Percentiles rank a stretch among this genome's conserved stretches.
phyloP scores from a whole-genome alignment of 345 rosid genomes.

The Cardamine occulta region DNA sequence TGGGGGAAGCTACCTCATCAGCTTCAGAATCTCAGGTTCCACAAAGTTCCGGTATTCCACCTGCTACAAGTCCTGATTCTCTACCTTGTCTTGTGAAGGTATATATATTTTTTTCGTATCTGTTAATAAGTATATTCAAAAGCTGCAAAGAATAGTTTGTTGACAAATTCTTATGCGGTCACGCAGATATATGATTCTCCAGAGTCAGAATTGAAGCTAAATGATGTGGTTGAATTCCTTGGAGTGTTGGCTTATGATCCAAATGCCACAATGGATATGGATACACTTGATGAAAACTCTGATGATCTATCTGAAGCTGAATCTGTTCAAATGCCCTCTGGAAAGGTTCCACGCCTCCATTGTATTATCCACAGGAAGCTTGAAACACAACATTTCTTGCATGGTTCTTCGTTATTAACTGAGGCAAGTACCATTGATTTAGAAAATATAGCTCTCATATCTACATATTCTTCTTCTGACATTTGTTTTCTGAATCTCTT shows the following conservation, averaged over 20 bases:
- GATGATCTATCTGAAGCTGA: slow-evolving; percentile 59
- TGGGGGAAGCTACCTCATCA: slow-evolving; percentile 55
- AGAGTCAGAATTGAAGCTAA: slow-evolving; percentile 80
- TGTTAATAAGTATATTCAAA: background rate
- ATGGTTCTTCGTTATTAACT: slow-evolving; percentile 42
- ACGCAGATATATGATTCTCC: slow-evolving; percentile 79
- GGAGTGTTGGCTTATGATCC: slow-evolving; percentile 75
- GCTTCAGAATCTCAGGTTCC: slow-evolving; percentile 47
- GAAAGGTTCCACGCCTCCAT: slow-evolving; percentile 89
- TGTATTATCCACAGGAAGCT: slow-evolving; percentile 86
- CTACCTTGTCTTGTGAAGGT: slow-evolving; percentile 87
- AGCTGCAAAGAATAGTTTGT: background rate
- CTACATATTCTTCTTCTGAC: background rate
- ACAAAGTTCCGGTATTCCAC: slow-evolving; percentile 28
- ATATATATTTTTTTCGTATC: background rate
- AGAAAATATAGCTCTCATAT: background rate
- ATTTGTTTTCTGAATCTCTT: slow-evolving; percentile 14
- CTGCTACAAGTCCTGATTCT: slow-evolving; percentile 42
- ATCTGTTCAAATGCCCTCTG: slow-evolving; percentile 58
- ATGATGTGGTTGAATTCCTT: slow-evolving; percentile 85
- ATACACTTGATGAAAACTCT: slow-evolving; percentile 49
- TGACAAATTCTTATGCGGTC: slow-evolving; percentile 16
- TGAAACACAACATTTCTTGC: slow-evolving; percentile 61
- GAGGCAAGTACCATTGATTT: slow-evolving; percentile 56
- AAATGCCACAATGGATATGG: slow-evolving; percentile 46